Conservation (phyloP, 305 asterid genomes). For the Fraxinus baroniana region DNA sequence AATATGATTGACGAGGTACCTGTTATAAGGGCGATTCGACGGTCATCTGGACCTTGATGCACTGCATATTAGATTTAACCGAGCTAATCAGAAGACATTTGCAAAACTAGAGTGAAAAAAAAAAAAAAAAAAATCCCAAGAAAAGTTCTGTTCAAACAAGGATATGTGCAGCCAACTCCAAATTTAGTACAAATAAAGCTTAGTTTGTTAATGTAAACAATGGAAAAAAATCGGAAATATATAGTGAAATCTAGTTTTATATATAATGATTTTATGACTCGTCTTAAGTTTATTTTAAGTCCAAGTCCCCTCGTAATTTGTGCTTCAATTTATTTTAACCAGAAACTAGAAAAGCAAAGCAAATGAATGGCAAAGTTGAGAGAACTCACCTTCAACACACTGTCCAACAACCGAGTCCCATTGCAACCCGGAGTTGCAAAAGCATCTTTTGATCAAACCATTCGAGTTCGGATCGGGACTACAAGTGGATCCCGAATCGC, state of each 20-base stretch:
- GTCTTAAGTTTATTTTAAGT: too few species aligned
- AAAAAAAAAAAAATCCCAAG: neutral
- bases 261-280: too few species aligned
- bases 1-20: conserved; percentile 30
- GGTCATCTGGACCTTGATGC: conserved; percentile 59
- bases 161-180: neutral
- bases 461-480: conserved; percentile 43
- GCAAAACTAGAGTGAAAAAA: neutral
- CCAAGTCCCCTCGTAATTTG: too few species aligned
- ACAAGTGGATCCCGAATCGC: conserved; percentile 65
- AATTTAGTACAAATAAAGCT: too few species aligned
- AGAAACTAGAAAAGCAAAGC: too few species aligned
- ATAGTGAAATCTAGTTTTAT: too few species aligned
- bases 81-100: neutral
- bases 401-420: conserved; percentile 67
- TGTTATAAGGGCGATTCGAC: conserved; percentile 68
- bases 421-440: conserved; percentile 53
- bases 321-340: too few species aligned
- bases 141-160: neutral
- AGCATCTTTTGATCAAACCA: conserved; percentile 46
- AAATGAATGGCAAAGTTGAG: neutral
- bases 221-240: too few species aligned
- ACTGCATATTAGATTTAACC: conserved; percentile 31
- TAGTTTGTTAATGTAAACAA: too few species aligned
- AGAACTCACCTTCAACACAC: conserved; percentile 48